Evolutionary conservation across 2,329 filamentous ascomycete species (phyloP), one percentile per base, ranked within the genome.

Genomic region (Stagonosporopsis tanaceti): DNA sequence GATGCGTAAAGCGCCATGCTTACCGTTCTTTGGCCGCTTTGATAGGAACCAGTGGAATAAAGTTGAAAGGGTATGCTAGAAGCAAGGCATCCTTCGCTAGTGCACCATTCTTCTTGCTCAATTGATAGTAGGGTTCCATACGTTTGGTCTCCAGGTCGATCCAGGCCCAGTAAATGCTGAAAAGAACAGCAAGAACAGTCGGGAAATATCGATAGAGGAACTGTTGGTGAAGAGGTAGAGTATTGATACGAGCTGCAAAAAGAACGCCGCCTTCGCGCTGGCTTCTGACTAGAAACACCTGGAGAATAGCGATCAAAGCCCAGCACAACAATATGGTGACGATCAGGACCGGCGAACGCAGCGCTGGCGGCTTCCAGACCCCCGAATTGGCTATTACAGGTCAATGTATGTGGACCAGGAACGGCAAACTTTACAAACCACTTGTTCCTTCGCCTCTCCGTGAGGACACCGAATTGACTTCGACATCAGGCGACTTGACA

Each of bases 111-210:
- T 63, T 14, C 9, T 78, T 81, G 0, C 84, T 86, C 0, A 89
- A 52, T 22, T 87, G 84, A 11, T 86, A 81, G 76, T 82, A 89
- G 0, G 86, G 86, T 32, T 89, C 85, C 41, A 88, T 74, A 0
- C 87, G 64, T 56, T 87, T 86, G 0, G 80, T 74, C 34, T 89
- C 84, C 0, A 88, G 67, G 47, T 89, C 86, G 0, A 87, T 78
- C 84, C 85, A 87, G 2, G 77, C 80, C 85, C 85, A 88, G 0
- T 82, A 42, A 1, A 87, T 76, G 37, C 84, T 84, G 59, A 85
- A 88, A 0, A 84, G 6, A 0, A 88, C 81, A 0, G 85, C 81
- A 0, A 87, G 47, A 0, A 87, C 75, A 0, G 82, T 88, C 0
- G 86, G 85, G 0, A 75, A 58, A 20, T 76, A 72, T 0, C 82